Conservation (phyloP, 495 filamentous ascomycete species). For the Penicillium goetzii region DNA sequence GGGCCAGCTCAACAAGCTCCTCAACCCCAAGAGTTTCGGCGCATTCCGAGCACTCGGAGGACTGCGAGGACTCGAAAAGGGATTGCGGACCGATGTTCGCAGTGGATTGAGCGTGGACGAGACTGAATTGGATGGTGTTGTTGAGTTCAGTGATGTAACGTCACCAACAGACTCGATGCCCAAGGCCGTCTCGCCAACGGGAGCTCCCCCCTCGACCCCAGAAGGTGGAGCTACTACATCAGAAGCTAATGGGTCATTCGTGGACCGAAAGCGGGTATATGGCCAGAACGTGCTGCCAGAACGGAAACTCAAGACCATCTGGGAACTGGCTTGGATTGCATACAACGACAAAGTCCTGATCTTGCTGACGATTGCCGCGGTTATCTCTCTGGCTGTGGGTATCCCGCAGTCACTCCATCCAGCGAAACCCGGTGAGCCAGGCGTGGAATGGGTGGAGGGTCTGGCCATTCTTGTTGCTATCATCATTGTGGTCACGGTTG, state of each 20-base stretch:
- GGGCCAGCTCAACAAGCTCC: slow-evolving; percentile 76
- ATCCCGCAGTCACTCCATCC: slow-evolving; percentile 64
- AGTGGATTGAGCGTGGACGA: slow-evolving; percentile 80
- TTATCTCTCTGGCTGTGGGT: slow-evolving; percentile 82
- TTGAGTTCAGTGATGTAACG: slow-evolving; percentile 71
- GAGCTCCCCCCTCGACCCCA: slow-evolving; percentile 34
- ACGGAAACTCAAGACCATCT: slow-evolving; percentile 71
- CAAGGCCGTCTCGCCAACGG: slow-evolving; percentile 34
- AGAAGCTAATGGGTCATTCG: slow-evolving; percentile 46
- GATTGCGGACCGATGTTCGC: slow-evolving; percentile 68
- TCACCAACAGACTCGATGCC: slow-evolving; percentile 32
- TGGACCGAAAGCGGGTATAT: slow-evolving; percentile 70
- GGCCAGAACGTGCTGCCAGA: slow-evolving; percentile 71
- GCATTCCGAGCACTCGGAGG: slow-evolving; percentile 83
- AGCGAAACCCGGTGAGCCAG: slow-evolving; percentile 51
- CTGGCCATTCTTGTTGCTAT: slow-evolving; percentile 79
- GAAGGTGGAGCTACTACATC: slow-evolving; percentile 25
- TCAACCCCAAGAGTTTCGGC: slow-evolving; percentile 78
- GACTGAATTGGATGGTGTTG: slow-evolving; percentile 57
- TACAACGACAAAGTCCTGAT: slow-evolving; percentile 85
- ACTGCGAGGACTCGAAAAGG: slow-evolving; percentile 72
- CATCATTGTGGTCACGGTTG: slow-evolving; percentile 73
- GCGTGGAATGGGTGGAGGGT: slow-evolving; percentile 79
- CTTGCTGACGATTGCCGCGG: slow-evolving; percentile 75
- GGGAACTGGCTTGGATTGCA: slow-evolving; percentile 77